Conservation (phyloP, 2,329 filamentous ascomycete genomes). For the Cercospora sojina region DNA sequence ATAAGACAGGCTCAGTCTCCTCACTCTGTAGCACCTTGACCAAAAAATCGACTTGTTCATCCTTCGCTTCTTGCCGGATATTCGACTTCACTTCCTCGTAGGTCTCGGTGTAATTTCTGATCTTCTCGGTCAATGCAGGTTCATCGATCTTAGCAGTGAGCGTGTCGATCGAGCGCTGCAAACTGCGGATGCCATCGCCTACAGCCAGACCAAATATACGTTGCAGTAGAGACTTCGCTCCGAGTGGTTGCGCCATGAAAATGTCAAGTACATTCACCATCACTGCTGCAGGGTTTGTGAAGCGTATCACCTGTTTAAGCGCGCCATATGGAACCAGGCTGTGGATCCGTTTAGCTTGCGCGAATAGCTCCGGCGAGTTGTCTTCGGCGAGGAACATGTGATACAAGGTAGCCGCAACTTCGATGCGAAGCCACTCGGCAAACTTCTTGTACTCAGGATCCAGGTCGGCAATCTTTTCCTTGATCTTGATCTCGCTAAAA, state of each 20-base stretch:
- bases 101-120: conserved; percentile 74
- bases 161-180: conserved; percentile 82
- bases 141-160: conserved; percentile 79
- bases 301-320: conserved; percentile 93
- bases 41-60: conserved; percentile 77
- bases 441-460: conserved; percentile 97
- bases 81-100: conserved; percentile 71
- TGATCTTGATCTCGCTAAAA: conserved; percentile 89
- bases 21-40: conserved; percentile 83
- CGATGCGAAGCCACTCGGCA: conserved; percentile 95
- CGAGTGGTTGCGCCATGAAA: conserved; percentile 93
- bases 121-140: conserved; percentile 71
- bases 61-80: conserved; percentile 70
- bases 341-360: conserved; percentile 90
- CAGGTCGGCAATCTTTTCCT: conserved; percentile 80
- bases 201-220: conserved; percentile 91
- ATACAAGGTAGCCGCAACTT: conserved; percentile 94
- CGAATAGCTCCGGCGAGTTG: conserved; percentile 94
- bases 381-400: conserved; percentile 97
- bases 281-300: conserved; percentile 92
- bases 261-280: conserved; percentile 95
- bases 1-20: conserved; percentile 68
- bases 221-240: conserved; percentile 84
- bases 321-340: conserved; percentile 90
- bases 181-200: conserved; percentile 81